These are phyloP conservation scores for Phytophthora megakarya DNA, from an alignment of 352 stramenopile species.

Conservation along the genomic window DNA sequence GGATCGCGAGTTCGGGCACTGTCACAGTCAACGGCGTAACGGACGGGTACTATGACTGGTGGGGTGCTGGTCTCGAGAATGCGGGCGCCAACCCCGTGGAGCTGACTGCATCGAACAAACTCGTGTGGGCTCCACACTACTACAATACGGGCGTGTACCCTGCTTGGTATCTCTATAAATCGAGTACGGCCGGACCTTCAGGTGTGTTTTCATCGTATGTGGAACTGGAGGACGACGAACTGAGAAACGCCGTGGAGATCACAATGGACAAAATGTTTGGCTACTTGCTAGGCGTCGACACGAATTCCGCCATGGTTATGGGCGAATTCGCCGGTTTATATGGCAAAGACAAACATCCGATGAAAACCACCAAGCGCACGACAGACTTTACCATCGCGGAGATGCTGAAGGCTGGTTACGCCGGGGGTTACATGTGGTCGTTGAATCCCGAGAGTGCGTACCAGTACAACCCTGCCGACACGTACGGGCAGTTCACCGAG, in stretches of 20 bases:
- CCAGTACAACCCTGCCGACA: conserved; percentile 71
- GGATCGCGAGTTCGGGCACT: conserved; percentile 43
- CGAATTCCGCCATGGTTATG: conserved; percentile 55
- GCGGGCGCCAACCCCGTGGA: conserved; percentile 41
- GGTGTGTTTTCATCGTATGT: conserved; percentile 36
- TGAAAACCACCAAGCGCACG: conserved; percentile 58
- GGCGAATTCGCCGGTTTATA: conserved; percentile 73
- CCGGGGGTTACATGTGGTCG: conserved; percentile 78
- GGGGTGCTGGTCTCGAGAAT: conserved; percentile 52
- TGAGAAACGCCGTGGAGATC: conserved; percentile 55
- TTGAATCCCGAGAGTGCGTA: conserved; percentile 74
- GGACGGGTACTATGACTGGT: conserved; percentile 64
- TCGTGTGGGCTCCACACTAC: conserved; percentile 73
- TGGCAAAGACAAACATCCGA: conserved; percentile 48
- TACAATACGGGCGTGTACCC: conserved; percentile 72
- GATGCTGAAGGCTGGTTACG: conserved; percentile 56
- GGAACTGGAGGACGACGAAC: conserved; percentile 50
- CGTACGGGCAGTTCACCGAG: conserved; percentile 62
- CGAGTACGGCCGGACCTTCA: conserved; percentile 15
- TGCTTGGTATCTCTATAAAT: conserved; percentile 60
- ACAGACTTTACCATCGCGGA: conserved; percentile 68
- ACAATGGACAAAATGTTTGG: conserved; percentile 73
- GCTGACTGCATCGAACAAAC: conserved; percentile 44
- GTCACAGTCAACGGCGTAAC: conserved; percentile 38
- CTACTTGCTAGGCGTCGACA: conserved; percentile 36